Evolutionary conservation across 352 stramenopile genomes (phyloP).

Genomic region (Phytophthora crassamura): DNA sequence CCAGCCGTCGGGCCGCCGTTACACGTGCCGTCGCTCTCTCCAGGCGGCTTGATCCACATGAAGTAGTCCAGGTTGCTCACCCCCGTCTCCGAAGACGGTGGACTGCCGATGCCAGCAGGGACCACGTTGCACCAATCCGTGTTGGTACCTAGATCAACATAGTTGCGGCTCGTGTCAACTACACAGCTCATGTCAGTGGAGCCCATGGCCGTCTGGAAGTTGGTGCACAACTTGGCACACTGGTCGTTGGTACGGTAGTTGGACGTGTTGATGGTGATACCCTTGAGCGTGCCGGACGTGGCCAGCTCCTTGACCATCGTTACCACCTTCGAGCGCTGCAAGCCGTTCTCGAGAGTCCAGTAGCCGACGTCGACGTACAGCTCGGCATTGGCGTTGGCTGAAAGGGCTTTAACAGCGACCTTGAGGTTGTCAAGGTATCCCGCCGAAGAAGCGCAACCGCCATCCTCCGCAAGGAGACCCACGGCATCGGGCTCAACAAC

Average conservation of each 20-base stretch:
- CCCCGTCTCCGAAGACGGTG: slow-evolving; percentile 55
- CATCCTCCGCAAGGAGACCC: slow-evolving; percentile 52
- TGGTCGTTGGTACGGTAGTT: slow-evolving; percentile 63
- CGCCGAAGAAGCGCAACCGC: slow-evolving; percentile 44
- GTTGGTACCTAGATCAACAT: slow-evolving; percentile 17
- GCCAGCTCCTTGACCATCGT: slow-evolving; percentile 43
- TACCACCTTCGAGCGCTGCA: slow-evolving; percentile 31
- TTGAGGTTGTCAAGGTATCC: slow-evolving; percentile 64
- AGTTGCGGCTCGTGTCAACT: slow-evolving; percentile 52
- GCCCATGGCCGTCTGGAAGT: slow-evolving; percentile 47
- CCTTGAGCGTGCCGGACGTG: slow-evolving; percentile 33
- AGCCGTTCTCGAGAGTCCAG: slow-evolving; percentile 53
- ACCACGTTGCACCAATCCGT: slow-evolving; percentile 69
- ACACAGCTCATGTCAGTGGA: slow-evolving; percentile 43
- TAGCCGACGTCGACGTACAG: slow-evolving; percentile 70
- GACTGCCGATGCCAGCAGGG: slow-evolving; percentile 48
- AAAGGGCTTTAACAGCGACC: slow-evolving; percentile 47
- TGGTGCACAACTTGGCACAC: slow-evolving; percentile 42
- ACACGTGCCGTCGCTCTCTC: slow-evolving; percentile 73
- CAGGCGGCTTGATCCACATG: slow-evolving; percentile 74
- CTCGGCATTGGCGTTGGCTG: slow-evolving; percentile 59
- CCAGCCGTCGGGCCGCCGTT: slow-evolving; percentile 48
- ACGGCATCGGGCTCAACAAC: slow-evolving; percentile 72
- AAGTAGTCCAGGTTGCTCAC: slow-evolving; percentile 71
- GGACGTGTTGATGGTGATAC: slow-evolving; percentile 70